Percentiles rank a stretch among this genome's conserved stretches.
phyloP scores from a whole-genome alignment of 495 filamentous ascomycete species.

The Hamigera avellanea region DNA sequence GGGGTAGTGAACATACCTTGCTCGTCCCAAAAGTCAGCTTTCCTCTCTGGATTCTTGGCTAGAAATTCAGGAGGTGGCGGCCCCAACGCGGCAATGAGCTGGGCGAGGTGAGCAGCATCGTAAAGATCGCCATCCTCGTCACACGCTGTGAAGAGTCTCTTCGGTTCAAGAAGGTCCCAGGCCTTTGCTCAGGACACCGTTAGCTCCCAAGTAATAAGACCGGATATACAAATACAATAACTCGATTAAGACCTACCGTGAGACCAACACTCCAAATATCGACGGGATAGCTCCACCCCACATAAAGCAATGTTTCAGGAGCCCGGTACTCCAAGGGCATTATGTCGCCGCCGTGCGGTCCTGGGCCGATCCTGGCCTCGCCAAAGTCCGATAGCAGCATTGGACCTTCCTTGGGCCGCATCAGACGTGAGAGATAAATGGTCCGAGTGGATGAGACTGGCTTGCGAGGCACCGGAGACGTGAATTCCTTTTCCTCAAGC shows the following conservation, averaged over 20 bases:
- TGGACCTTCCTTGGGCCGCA: constrained; percentile 7
- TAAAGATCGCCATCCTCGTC: constrained; percentile 20
- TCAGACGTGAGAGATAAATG: constrained; percentile 13
- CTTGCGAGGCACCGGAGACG: constrained; percentile 21
- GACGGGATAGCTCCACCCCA: constrained; percentile 31
- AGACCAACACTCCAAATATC: constrained; percentile 41
- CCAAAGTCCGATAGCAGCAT: constrained; percentile 22
- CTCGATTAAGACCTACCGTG: constrained; percentile 25
- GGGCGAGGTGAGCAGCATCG: constrained; percentile 28
- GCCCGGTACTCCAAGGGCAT: constrained; percentile 30
- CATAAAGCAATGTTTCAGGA: constrained; percentile 22
- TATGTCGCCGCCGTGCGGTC: constrained; percentile 16
- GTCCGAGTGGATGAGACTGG: constrained; percentile 25
- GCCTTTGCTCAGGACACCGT: constrained; percentile 15
- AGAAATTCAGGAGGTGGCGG: constrained; percentile 27
- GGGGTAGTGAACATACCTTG: constrained; percentile 7
- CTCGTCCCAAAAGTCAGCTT: constrained; percentile 17
- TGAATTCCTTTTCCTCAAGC: constrained; percentile 13
- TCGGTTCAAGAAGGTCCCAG: constrained; percentile 33
- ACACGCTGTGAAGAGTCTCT: constrained; percentile 27
- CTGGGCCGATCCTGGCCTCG: constrained; percentile 18
- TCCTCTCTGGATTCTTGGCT: constrained; percentile 11
- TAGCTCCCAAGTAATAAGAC: background rate
- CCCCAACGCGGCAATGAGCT: constrained; percentile 31
- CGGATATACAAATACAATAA: background rate